Base-by-base conservation (phyloP, 306 rosid species). In the Fagus crenata region DNA sequence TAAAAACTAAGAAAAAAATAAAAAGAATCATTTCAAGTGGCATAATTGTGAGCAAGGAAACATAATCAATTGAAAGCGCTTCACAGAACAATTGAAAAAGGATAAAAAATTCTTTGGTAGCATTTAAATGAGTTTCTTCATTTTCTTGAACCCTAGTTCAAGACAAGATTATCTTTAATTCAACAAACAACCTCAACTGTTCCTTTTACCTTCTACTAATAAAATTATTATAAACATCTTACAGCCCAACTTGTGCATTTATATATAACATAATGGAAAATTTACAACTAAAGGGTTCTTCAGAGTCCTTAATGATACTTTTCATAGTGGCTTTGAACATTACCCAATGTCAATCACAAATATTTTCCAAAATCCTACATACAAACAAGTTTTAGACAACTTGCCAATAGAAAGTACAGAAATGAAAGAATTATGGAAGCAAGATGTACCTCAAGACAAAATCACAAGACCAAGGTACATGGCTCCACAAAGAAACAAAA, bases 381-480 rank as follows among this genome's bases (percentile, higher is more conserved):
- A 18, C 7, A 36, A 58, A 3, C 64, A 58, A 58, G 14, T 67
- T 67, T 3, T 67, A 37, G 13, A 17, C 22, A 22, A n/a, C 71
- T 15, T 37, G 51, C 32, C 1, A 39, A 58, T 49, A 33, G 5
- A 77, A 18, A 17, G 1, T 63, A 53, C 58, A 53, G 32, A 7
- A 46, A 39, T 18, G 6, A 18, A 74, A 41, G 13, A 60, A 70
- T 22, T 36, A 53, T 9, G 11, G 58, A 46, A 40, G 36, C 53
- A 69, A 7, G 68, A 67, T 36, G 15, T 85, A 81, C 87, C 87
- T 84, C 69, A 84, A 51, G 92, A 85, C 84, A 90, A 77, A 59
- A 90, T 86, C 36, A 90, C 94, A 72, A 81, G 84, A 72, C 87
- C 90, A 18, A 87, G 87, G 67, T 87, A 90, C 86, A 90, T 85